A percentile compares a stretch with the other conserved stretches of the same genome.
These are phyloP conservation scores for Claviceps pusilla DNA, from an alignment of 2,329 filamentous ascomycete species.

Conservation along the genomic window DNA sequence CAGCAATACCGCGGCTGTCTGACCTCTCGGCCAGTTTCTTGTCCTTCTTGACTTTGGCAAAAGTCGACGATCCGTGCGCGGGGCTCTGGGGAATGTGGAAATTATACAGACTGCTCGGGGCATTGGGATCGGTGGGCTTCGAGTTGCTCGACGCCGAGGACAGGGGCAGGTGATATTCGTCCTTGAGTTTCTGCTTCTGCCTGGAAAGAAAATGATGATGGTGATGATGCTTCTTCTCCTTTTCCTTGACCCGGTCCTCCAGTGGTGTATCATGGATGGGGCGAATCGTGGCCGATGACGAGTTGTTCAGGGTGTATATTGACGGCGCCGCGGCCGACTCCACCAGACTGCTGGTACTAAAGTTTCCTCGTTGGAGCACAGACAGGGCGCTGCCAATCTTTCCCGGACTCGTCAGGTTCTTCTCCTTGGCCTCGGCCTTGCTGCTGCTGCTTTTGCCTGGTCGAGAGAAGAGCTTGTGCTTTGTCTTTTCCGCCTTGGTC, in stretches of 20 bases:
- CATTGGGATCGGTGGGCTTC: slow-evolving; percentile 57
- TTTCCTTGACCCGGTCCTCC: slow-evolving; percentile 35
- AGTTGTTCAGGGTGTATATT: slow-evolving; percentile 61
- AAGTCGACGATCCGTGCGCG: slow-evolving; percentile 46
- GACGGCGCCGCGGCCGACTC: slow-evolving; percentile 45
- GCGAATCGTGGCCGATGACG: slow-evolving; percentile 62
- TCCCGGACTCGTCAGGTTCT: slow-evolving; percentile 56
- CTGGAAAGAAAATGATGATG: slow-evolving; percentile 67
- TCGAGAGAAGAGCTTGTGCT: slow-evolving; percentile 69
- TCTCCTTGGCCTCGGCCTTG: slow-evolving; percentile 51
- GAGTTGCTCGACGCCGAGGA: slow-evolving; percentile 68
- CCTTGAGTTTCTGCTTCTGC: slow-evolving; percentile 65
- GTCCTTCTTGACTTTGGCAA: slow-evolving; percentile 74
- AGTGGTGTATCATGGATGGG: slow-evolving; percentile 35
- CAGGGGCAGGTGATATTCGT: slow-evolving; percentile 56
- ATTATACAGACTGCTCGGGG: slow-evolving; percentile 62
- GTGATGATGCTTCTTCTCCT: slow-evolving; percentile 57
- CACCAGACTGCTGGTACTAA: slow-evolving; percentile 55
- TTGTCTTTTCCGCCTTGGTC: slow-evolving; percentile 47
- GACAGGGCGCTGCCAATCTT: slow-evolving; percentile 54
- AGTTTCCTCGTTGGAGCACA: slow-evolving; percentile 49
- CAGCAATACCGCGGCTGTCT: slow-evolving; percentile 27
- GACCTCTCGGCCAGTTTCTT: slow-evolving; percentile 63
- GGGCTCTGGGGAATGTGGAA: slow-evolving; percentile 63
- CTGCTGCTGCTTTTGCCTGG: slow-evolving; percentile 54